Base-by-base conservation (phyloP, 805 yeast genomes). In the Brettanomyces nanus region DNA sequence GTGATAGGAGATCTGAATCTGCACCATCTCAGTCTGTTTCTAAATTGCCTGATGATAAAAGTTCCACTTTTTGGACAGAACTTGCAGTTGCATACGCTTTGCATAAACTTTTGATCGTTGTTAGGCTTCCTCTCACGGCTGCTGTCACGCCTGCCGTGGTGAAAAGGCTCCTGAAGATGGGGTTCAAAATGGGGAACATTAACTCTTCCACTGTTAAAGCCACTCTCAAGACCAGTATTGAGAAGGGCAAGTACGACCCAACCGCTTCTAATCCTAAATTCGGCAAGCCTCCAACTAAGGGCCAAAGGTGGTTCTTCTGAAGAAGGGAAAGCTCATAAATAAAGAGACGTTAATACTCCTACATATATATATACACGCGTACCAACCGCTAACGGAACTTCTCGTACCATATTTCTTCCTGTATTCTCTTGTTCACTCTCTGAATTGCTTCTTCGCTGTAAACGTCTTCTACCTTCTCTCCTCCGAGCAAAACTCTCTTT, bases 81-180 rank as follows among this genome's bases (percentile, higher is more conserved):
- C 76, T 86, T 48, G 78, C 84, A 10, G 72, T 92, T 37, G 97
- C 97, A 0, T 92, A 92, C 56, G 95, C 95, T 3, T 65, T 92
- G 33, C 97, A 92, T 65, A 92, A 92, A 63, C 75, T 89, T 4
- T 68, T 92, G 45, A 73, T 90, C 19, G 75, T 90, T 43, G 71
- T 92, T 30, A 72, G 98, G 45, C 64, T 92, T 4, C 98, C 98
- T 11, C 58, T 86, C 22, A 82, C 97, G 0, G 96, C 96, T 0
- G 95, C 95, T 2, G 71, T 89, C 10, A 87, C 97, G 0, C 98
- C 98, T 5, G 54, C 75, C 1, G 69, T 86, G 2, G 95, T 86
- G 4, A 65, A 59, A 37, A 54, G 64, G 33, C 68, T 90, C 44
- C 73, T 83, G 41, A 62, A 70, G 18, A 77, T 85, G 83, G 96